A percentile compares a stretch with the other conserved stretches of the same genome.
Conservation (phyloP, 306 rosid species). For the Cyamopsis tetragonoloba region DNA sequence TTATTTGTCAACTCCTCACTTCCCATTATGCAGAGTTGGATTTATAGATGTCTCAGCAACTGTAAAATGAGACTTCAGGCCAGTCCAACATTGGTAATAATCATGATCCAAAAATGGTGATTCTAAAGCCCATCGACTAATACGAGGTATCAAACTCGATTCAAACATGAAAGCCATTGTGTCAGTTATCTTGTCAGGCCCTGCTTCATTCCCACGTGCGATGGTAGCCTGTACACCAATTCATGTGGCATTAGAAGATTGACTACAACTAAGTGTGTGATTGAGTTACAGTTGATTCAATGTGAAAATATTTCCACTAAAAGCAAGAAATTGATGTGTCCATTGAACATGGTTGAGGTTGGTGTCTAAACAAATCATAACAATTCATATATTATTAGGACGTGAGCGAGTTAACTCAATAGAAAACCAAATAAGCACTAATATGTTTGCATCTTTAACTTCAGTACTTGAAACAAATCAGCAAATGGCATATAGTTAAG, state of each 20-base stretch:
- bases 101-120: slow-evolving; percentile 79
- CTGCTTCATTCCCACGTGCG: slow-evolving; percentile 57
- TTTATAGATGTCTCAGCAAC: not conserved
- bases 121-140: slow-evolving; percentile 67
- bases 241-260: not conserved
- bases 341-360: too few species aligned
- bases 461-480: not conserved
- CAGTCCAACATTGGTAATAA: slow-evolving; percentile 93
- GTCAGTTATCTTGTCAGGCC: slow-evolving; percentile 57
- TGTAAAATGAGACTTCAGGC: slow-evolving; percentile 71
- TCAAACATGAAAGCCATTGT: slow-evolving; percentile 98
- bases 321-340: too few species aligned
- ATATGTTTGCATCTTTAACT: not conserved
- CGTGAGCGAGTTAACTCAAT: too few species aligned
- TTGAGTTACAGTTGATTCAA: too few species aligned
- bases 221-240: slow-evolving; percentile 56
- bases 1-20: not conserved
- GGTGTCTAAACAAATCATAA: too few species aligned
- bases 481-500: not conserved
- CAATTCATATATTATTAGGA: too few species aligned
- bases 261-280: not conserved
- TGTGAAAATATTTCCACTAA: too few species aligned
- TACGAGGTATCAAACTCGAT: slow-evolving; percentile 74
- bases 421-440: too few species aligned
- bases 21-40: slow-evolving; percentile 12